Evolutionary conservation across 2,329 filamentous ascomycete species (phyloP), one percentile per base, ranked within the genome.

Genomic region (Volutella citrinella): DNA sequence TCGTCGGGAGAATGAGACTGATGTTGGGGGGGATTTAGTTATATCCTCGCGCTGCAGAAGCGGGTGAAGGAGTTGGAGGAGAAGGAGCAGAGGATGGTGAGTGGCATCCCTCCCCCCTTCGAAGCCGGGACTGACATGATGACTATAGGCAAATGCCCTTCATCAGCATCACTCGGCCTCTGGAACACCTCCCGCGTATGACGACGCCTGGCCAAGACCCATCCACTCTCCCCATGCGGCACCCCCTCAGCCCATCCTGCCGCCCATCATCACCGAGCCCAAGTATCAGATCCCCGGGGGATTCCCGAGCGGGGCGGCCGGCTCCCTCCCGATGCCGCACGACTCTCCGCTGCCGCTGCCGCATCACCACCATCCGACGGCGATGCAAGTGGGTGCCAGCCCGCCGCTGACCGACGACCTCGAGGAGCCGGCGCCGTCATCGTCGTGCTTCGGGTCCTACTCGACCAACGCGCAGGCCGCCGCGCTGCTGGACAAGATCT

Each of bases 391-490:
- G 49, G 49, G 40, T 4, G 43, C 49, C 15, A 54, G 51, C 19
- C 51, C 51, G 13, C 51, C 51, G 4, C 27, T 54, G 18, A 54
- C 51, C 6, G 51, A 53, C 25, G 51, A 54, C 27, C 46, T 54
- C 7, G 51, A 54, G 32, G 51, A 54, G 19, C 33, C 33, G 7
- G 28, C 41, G 3, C 36, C 38, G 2, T 28, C 38, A 38, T 48
- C 47, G 36, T 49, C 51, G 0, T 51, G 49, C 3, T 54, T 54
- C 13, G 51, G 51, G 8, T 54, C 51, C 7, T 54, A 54, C 27
- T 54, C 51, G n/a, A 54, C 51, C 20, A 48, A 54, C n/a, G 28
- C 38, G 30, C 48, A 43, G 31, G 51, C 51, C 6, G 51, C 51
- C 10, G 21, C 50, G 12, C 54, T 54, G 51, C 47, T 54, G 6